These are phyloP conservation scores for Erodium trifolium DNA, from an alignment of 441 rosid species.

Conservation along the genomic window DNA sequence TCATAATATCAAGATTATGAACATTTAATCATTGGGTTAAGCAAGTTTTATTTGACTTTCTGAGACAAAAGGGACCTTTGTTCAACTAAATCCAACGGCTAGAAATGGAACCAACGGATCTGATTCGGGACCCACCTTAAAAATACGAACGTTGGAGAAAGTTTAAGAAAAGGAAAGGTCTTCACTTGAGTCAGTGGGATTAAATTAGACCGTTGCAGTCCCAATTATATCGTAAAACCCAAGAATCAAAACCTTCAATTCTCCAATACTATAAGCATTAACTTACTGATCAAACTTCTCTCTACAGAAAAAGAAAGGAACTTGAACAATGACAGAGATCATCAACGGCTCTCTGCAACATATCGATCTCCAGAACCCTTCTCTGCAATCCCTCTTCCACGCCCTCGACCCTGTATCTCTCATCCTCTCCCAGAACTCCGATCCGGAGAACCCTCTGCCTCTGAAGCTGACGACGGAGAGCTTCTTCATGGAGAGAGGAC, in stretches of 20 bases:
- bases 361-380: background rate
- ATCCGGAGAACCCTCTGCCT: background rate
- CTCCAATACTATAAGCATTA: too few relatives aligned
- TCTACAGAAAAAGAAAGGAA: background rate
- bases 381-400: constrained; percentile 13
- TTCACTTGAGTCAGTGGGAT: background rate
- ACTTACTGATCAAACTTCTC: background rate
- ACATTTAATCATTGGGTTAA: too few relatives aligned
- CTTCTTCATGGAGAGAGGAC: constrained; percentile 17
- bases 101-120: background rate
- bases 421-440: constrained; percentile 11
- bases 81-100: background rate
- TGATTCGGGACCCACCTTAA: background rate
- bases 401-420: constrained; percentile 18
- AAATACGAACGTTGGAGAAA: constrained; percentile 17
- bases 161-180: background rate
- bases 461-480: constrained; percentile 1
- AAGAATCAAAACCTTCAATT: background rate
- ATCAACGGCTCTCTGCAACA: constrained; percentile 7
- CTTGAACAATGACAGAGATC: constrained; percentile 12
- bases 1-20: too few relatives aligned
- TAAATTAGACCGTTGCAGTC: background rate
- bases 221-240: background rate
- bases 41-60: too few relatives aligned
- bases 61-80: too few relatives aligned